These are phyloP conservation scores for Pholiota microspora DNA, from an alignment of 768 basidiomycete genomes.

Conservation along the genomic window DNA sequence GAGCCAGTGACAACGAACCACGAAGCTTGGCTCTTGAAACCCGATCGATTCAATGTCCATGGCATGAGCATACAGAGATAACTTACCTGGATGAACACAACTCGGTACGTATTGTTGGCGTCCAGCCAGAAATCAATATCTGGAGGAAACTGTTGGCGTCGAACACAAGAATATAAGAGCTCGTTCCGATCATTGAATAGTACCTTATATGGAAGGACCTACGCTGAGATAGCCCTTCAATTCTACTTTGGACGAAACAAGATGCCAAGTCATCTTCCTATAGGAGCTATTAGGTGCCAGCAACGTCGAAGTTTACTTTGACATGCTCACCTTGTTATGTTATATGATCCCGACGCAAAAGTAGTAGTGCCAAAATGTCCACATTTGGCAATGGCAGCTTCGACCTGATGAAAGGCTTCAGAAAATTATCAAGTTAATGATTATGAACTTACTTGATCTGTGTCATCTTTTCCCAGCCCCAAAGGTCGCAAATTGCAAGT, in stretches of 20 bases:
- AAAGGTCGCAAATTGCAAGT: neutral
- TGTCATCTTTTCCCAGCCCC: constrained; percentile 4
- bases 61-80: no score
- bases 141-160: constrained; percentile 42
- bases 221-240: constrained; percentile 46
- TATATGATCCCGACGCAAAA: constrained; percentile 44
- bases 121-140: constrained; percentile 57
- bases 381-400: constrained; percentile 46
- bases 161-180: neutral
- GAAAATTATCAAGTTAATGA: neutral
- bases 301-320: neutral
- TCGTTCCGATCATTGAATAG: neutral
- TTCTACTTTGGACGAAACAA: constrained; percentile 40
- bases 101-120: constrained; percentile 51
- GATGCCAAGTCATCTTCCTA: constrained; percentile 56
- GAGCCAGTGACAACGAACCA: constrained; percentile 61
- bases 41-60: no score
- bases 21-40: constrained; percentile 54
- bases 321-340: constrained; percentile 45
- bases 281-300: neutral
- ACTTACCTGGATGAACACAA: constrained; percentile 59
- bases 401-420: constrained; percentile 31
- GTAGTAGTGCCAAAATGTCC: constrained; percentile 45
- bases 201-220: constrained; percentile 8
- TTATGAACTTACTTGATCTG: constrained; percentile 8